A percentile compares a stretch with the other conserved stretches of the same genome.
Conservation (phyloP, 441 rosid species). For the Eruca vesicaria region DNA sequence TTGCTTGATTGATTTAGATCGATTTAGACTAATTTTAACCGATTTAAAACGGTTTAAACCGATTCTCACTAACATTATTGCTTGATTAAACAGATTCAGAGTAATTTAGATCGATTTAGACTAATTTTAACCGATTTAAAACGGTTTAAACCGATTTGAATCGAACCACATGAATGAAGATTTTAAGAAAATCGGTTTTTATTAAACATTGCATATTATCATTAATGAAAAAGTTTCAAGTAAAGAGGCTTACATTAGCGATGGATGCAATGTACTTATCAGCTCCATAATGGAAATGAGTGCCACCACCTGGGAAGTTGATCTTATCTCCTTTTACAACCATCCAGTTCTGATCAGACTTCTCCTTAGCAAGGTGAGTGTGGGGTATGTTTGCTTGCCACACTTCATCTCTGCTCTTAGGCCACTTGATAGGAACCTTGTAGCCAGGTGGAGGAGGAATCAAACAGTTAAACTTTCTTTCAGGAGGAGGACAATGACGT, state of each 20-base stretch:
- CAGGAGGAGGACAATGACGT: constrained; percentile 95
- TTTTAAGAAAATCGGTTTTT: background rate
- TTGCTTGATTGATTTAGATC: too few relatives aligned
- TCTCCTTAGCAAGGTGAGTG: constrained; percentile 96
- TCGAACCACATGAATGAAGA: background rate
- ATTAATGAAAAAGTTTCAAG: background rate
- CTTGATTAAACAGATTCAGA: too few relatives aligned
- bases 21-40: background rate
- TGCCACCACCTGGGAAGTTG: constrained; percentile 94
- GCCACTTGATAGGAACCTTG: constrained; percentile 99
- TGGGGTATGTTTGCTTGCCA: constrained; percentile 99
- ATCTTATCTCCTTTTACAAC: constrained; percentile 95
- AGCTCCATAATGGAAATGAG: constrained; percentile 99
- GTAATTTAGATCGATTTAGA: too few relatives aligned
- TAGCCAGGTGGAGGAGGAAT: constrained; percentile 97
- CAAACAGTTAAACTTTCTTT: constrained; percentile 90
- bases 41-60: background rate
- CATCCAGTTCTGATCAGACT: constrained; percentile 99
- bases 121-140: too few relatives aligned
- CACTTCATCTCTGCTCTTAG: constrained; percentile 97
- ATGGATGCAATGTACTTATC: constrained; percentile 92
- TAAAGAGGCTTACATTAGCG: constrained; percentile 69
- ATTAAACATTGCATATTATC: background rate
- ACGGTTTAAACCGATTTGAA: background rate
- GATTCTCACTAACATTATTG: too few relatives aligned